Base-by-base conservation (phyloP, 108 stramenopile genomes). In the Epithemia pelagica region DNA sequence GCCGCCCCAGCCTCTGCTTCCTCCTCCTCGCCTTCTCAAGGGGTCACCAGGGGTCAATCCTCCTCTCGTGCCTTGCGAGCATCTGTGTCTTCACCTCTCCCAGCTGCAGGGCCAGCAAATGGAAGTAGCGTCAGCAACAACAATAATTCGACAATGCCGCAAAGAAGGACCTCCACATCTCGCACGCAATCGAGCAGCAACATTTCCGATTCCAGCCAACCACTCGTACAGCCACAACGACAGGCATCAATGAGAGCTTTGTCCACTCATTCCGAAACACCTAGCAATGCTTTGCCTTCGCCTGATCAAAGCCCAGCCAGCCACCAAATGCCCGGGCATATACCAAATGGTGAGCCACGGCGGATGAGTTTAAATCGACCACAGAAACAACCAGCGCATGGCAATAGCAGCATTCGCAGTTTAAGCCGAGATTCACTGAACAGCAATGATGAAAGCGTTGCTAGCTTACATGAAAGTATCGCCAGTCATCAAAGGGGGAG, bases 141-240 rank as follows among this genome's bases (percentile, higher is more conserved):
- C 15, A 46, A 46, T 46, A 46, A 46, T 15, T 46, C 37, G 37
- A 46, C 10, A 5, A 15, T 5, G 15, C 15, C 15, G 5, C 37
- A 46, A 46, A 46, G 37, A 46, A 5, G 37, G 15, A 46, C 37
- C 5, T 46, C 37, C 37, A 46, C 37, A 46, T 46, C 37, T 46
- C 37, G 37, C 10, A 46, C 37, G 5, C 37, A 46, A 46, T n/a
- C n/a, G n/a, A n/a, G 52, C 52, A 58, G 15, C 57, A 58, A 58
- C 20, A 58, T 58, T 27, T 7, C 5, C 57, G 8, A 58, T 20
- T 58, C 23, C 8, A 8, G 7, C 20, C 57, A 46, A 24, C 57
- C 23, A 58, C 26, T 24, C 5, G 20, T 24, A 26, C 57, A 58
- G 8, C 57, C 7, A 58, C 57, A 58, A 21, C 57, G 25, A 58